Base-by-base conservation (phyloP, 73 alveolate species). In the Diophrys sp. region DNA sequence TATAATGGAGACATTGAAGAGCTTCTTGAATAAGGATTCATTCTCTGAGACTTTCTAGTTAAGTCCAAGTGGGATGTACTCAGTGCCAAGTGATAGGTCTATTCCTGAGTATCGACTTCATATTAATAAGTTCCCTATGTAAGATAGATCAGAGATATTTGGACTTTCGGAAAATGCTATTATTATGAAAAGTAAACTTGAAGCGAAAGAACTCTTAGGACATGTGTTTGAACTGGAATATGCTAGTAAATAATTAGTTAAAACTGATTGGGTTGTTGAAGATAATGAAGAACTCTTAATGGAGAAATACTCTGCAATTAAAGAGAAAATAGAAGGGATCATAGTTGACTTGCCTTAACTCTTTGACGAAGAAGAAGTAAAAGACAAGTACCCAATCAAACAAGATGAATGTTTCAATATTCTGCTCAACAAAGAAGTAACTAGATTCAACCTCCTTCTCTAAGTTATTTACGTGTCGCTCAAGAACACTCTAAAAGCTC, bases 161-260 rank as follows among this genome's bases (percentile, higher is more conserved):
- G 92, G 92, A 26, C 85, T 85, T n/a, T 77, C 78, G 78, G 92
- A 85, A 72, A 85, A 85, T 68, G 92, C 92, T 31, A 79, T 78
- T 0, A 56, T 85, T 0, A 78, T 85, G 81, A 27, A 83, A 56
- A 29, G 84, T 29, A 83, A 83, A 29, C 54, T 8, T 24, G 92
- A 85, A 79, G 88, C 88, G 25, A 85, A 85, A 33, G 34, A 11
- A 18, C 77, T 85, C 0, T 67, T 85, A 25, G 88, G 68, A 44
- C 33, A 74, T 27, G 80, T 85, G 67, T 85, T 85, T 62, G 92
- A 85, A 69, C 69, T 85, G 24, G 92, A 85, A 67, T 85, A 76
- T 62, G 92, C 92, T 0, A 71, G 85, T 57, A 85, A 85, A 44
- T 79, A 85, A 29, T 54, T 85, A 26, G 76, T 85, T 8, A 77